Evolutionary conservation across 768 basidiomycete genomes (phyloP).

Genomic region (Pulveroboletus frians): DNA sequence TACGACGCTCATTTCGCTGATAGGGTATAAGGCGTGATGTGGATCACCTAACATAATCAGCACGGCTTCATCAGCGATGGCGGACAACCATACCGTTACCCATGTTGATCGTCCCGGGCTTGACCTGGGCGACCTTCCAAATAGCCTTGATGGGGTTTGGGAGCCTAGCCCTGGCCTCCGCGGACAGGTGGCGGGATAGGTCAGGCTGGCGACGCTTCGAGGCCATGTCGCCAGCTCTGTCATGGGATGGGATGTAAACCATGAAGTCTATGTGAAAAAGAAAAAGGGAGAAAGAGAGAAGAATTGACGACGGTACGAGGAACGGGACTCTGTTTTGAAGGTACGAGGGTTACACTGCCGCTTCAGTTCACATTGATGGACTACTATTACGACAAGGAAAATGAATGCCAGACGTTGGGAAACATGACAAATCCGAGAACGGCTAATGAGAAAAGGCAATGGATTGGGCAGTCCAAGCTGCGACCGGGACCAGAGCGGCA

Average conservation of each 20-base stretch:
- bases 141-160: constrained; percentile 36
- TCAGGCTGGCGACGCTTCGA: constrained; percentile 27
- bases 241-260: constrained; percentile 23
- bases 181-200: constrained; percentile 31
- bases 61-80: not conserved
- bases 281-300: not conserved
- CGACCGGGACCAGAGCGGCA: constrained; percentile 1
- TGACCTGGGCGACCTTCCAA: constrained; percentile 34
- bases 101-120: constrained; percentile 34
- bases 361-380: not conserved
- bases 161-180: constrained; percentile 30
- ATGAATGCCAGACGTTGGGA: no score
- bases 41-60: constrained; percentile 26
- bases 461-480: not conserved
- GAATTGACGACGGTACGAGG: not conserved
- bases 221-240: constrained; percentile 7
- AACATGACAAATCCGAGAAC: not conserved
- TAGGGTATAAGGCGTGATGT: constrained; percentile 31
- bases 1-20: constrained; percentile 32
- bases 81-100: constrained; percentile 27
- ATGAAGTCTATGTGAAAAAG: constrained; percentile 7
- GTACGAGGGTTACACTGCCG: constrained; percentile 1
- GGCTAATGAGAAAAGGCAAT: not conserved
- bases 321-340: constrained; percentile 12
- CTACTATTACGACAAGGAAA: no score